These are phyloP conservation scores for Fraxinus baroniana DNA, from an alignment of 305 asterid species.

Conservation along the genomic window DNA sequence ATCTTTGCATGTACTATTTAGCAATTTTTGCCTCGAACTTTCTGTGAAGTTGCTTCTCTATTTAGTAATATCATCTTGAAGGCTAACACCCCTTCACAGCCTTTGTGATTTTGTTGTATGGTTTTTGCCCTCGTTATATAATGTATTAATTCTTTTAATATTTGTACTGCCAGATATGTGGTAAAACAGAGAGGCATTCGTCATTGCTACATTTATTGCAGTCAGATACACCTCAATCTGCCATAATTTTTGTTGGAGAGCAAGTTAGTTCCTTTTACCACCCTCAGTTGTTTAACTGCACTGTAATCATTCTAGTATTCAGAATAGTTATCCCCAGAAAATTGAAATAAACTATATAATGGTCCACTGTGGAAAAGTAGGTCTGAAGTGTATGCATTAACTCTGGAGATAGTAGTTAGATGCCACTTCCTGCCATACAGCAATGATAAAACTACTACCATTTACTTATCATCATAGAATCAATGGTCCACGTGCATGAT, in stretches of 20 bases:
- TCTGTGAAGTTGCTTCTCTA: not conserved
- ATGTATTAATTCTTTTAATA: slow-evolving; percentile 1
- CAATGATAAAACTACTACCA: not conserved
- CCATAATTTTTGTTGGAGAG: slow-evolving; percentile 84
- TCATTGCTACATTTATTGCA: slow-evolving; percentile 60
- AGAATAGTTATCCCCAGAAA: not conserved
- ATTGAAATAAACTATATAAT: not conserved
- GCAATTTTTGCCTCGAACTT: not conserved
- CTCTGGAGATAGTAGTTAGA: not conserved
- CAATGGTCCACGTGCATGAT: not conserved
- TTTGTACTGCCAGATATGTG: slow-evolving; percentile 51
- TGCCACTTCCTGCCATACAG: not conserved
- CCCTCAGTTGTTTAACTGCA: slow-evolving; percentile 14
- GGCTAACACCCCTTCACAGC: not conserved
- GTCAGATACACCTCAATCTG: slow-evolving; percentile 74
- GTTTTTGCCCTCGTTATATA: slow-evolving; percentile 16
- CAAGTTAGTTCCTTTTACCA: slow-evolving; percentile 59
- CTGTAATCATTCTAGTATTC: not conserved
- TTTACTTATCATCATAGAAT: not conserved
- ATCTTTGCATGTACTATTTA: not conserved
- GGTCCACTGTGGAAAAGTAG: not conserved
- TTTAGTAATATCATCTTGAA: not conserved
- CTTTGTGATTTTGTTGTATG: slow-evolving; percentile 3
- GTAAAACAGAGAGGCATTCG: slow-evolving; percentile 59
- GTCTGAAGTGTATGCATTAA: not conserved